Base-by-base conservation (phyloP, 208 protist species). In the Leishmania turanica region DNA sequence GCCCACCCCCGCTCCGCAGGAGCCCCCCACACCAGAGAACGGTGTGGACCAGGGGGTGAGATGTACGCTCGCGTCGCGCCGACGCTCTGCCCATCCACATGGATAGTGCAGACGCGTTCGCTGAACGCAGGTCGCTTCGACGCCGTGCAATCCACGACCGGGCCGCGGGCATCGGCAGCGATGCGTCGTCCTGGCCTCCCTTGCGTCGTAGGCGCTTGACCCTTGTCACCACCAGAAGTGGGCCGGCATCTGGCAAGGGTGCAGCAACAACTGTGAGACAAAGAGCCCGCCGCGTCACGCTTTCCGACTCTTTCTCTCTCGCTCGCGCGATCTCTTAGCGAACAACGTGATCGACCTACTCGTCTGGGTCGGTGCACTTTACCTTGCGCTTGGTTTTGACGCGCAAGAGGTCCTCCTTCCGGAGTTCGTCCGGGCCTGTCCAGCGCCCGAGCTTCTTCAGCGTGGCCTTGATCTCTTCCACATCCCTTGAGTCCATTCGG, bases 391-490 rank as follows among this genome's bases (percentile, higher is more conserved):
- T 97, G 7, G 79, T 87, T 80, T 97, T 97, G 17, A 93, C 31
- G 66, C 86, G 87, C 54, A 91, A 87, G 49, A 96, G 81, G 73
- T 96, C 93, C 51, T 94, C 85, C n/a, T 85, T 79, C 69, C 86
- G 83, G 49, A 97, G 85, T 60, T 92, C 87, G 78, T 93, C 90
- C 0, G 93, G 91, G 0, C 93, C 93, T 27, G 82, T 92, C 92
- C 93, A 97, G 37, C 93, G 90, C 0, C 92, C 92, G 0, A 94
- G 54, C 83, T 96, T 88, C 83, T 95, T 95, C 64, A 97, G 84
- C 54, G 82, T 90, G 2, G 65, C 79, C 37, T 90, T 88, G 56
- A 97, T 91, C 58, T 95, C 93, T 64, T 78, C 86, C 2, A 97
- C 90, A 72, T 97, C 93, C 6, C 77, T 70, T 1, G 90, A 75